phyloP scores from a whole-genome alignment of 306 rosid genomes.

The Fragaria iinumae region DNA sequence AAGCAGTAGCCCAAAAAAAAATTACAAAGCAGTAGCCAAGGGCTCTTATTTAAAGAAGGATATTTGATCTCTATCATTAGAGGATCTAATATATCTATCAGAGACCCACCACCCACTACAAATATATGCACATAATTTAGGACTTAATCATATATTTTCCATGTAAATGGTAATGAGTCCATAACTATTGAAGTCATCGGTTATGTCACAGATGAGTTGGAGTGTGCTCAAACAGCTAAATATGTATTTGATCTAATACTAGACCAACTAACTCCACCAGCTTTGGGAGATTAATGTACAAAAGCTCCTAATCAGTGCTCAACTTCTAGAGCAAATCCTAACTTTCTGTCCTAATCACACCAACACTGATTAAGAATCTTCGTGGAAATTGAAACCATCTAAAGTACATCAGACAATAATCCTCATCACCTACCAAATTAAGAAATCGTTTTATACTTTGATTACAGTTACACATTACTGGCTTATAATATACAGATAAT shows the following conservation, averaged over 20 bases:
- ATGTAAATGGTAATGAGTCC: neutral
- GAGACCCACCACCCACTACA: slow-evolving; percentile 27
- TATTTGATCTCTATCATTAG: slow-evolving; percentile 20
- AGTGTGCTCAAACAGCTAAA: slow-evolving; percentile 2
- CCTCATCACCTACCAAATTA: slow-evolving; percentile 7
- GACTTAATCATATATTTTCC: neutral
- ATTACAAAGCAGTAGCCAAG: neutral
- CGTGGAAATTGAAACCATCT: neutral
- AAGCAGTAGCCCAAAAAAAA: neutral
- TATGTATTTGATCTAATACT: neutral
- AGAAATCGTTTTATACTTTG: neutral
- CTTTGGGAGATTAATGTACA: slow-evolving; percentile 19
- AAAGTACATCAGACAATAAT: neutral
- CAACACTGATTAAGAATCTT: slow-evolving; percentile 7
- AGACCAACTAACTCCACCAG: slow-evolving; percentile 17
- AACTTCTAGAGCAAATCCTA: slow-evolving; percentile 15
- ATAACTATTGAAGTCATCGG: slow-evolving; percentile 1
- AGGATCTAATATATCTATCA: slow-evolving; percentile 20
- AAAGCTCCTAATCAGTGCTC: slow-evolving; percentile 11
- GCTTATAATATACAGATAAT: neutral
- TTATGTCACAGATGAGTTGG: slow-evolving; percentile 20
- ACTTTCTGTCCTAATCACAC: slow-evolving; percentile 20
- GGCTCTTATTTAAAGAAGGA: neutral
- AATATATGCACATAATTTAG: neutral
- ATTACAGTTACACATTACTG: neutral